phyloP scores from a whole-genome alignment of 805 yeast species.

The Ogataea paraovalis region DNA sequence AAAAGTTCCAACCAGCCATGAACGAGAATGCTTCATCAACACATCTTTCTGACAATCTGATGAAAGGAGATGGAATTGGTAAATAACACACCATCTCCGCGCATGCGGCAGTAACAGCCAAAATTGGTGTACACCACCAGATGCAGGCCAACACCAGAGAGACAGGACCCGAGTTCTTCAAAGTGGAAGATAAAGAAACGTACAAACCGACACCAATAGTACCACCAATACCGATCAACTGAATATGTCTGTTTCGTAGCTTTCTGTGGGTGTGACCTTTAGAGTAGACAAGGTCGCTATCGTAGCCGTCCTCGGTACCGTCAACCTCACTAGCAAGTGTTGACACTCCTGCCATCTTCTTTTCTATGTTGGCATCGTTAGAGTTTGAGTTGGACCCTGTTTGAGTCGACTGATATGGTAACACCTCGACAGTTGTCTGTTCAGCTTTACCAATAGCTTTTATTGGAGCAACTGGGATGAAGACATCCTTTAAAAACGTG shows the following conservation, averaged over 20 bases:
- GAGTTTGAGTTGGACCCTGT: not conserved
- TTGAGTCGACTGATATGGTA: not conserved
- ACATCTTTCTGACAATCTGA: slow-evolving; percentile 43
- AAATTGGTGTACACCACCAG: slow-evolving; percentile 40
- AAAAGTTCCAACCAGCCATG: slow-evolving; percentile 48
- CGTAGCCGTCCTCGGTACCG: slow-evolving; percentile 8
- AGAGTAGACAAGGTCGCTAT: slow-evolving; percentile 7
- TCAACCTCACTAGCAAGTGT: not conserved
- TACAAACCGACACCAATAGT: slow-evolving; percentile 46
- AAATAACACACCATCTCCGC: slow-evolving; percentile 46
- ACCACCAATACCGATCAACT: slow-evolving; percentile 47
- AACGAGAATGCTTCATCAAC: slow-evolving; percentile 43
- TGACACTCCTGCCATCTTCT: slow-evolving; percentile 5
- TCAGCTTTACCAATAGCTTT: slow-evolving; percentile 16
- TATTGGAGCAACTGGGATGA: slow-evolving; percentile 23
- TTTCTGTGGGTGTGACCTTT: slow-evolving; percentile 28
- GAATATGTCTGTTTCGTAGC: slow-evolving; percentile 41
- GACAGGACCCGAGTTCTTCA: slow-evolving; percentile 40
- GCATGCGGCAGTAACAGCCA: slow-evolving; percentile 38
- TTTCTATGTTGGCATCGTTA: not conserved
- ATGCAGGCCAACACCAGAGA: slow-evolving; percentile 37
- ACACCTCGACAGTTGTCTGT: slow-evolving; percentile 7
- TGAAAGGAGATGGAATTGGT: slow-evolving; percentile 47
- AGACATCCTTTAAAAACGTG: slow-evolving; percentile 19
- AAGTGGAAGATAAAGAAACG: slow-evolving; percentile 39